Evolutionary conservation across 1,284 basidiomycete species (phyloP).

Genomic region (Inonotus obliquus): DNA sequence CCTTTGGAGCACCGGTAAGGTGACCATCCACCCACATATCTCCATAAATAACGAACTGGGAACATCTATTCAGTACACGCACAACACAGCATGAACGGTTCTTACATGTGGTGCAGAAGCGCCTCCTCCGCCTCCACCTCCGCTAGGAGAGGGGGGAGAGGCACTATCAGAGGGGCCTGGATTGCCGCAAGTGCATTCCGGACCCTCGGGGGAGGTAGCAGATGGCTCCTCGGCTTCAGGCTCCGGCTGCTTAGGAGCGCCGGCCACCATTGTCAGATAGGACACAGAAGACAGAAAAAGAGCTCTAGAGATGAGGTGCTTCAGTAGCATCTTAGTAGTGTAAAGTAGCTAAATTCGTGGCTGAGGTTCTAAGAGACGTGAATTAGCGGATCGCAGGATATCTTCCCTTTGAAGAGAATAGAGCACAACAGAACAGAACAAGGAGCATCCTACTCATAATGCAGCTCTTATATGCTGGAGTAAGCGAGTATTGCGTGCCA

Average conservation of each 20-base stretch:
- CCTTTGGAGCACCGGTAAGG: constrained; percentile 4
- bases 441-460: too few relatives aligned
- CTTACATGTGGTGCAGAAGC: constrained; percentile 7
- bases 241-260: not conserved
- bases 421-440: too few relatives aligned
- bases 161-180: not conserved
- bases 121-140: not conserved
- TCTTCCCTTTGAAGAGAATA: too few relatives aligned
- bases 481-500: too few relatives aligned
- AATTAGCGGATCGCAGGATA: not conserved
- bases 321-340: constrained; percentile 3
- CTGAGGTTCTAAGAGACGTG: not conserved
- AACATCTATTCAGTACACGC: not conserved
- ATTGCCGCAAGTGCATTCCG: not conserved
- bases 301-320: constrained; percentile 1
- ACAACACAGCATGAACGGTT: not conserved
- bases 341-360: not conserved
- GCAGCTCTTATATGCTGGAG: too few relatives aligned
- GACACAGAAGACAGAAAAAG: constrained; percentile 1
- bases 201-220: not conserved
- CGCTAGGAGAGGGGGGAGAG: not conserved
- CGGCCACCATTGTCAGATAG: not conserved
- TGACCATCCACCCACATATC: not conserved
- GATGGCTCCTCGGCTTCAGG: not conserved
- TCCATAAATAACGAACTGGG: constrained; percentile 14